Evolutionary conservation across 2,329 filamentous ascomycete genomes (phyloP), one percentile per base, ranked within the genome.

Genomic region (Neofusicoccum parvum): DNA sequence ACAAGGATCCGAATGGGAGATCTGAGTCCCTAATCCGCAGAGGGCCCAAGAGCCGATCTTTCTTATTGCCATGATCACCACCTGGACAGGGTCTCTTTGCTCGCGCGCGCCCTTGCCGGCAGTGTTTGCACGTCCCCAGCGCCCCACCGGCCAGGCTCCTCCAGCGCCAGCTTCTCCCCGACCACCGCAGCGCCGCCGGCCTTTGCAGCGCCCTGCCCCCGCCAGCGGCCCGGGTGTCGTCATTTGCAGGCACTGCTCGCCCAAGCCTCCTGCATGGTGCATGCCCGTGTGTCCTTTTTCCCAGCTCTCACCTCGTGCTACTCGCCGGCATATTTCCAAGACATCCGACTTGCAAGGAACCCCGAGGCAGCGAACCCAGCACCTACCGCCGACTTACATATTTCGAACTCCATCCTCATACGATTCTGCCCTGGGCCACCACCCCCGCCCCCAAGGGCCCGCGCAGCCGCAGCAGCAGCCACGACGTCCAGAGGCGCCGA

Each of bases 21-120:
- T 65, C 64, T 65, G 45, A 65, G 64, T 43, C 45, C 46, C 53
- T 65, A 34, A 34, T 54, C 64, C 64, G 54, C 64, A 65, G 53
- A 65, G 49, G 27, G 34, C 53, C 63, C 51, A 65, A 50, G 56
- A 60, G 64, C 64, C 64, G 64, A 65, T 65, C 64, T 60, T 59
- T 65, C 64, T 60, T 65, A 59, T 65, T 65, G 54, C 64, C 46
- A 51, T 65, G 64, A 65, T 65, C 64, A 65, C 64, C 64, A 65
- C 64, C 45, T 60, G 64, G 54, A 60, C 64, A 65, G 54, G 64
- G 64, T 65, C 62, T 59, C 49, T 46, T 34, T 27, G 49, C 49
- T 53, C 39, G 54, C 39, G 15, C 43, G 14, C 54, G 20, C 54
- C 48, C 54, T 59, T 36, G 54, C 15, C 32, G 15, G 23, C 15